phyloP scores from a whole-genome alignment of 441 rosid genomes.

The Breynia disticha region DNA sequence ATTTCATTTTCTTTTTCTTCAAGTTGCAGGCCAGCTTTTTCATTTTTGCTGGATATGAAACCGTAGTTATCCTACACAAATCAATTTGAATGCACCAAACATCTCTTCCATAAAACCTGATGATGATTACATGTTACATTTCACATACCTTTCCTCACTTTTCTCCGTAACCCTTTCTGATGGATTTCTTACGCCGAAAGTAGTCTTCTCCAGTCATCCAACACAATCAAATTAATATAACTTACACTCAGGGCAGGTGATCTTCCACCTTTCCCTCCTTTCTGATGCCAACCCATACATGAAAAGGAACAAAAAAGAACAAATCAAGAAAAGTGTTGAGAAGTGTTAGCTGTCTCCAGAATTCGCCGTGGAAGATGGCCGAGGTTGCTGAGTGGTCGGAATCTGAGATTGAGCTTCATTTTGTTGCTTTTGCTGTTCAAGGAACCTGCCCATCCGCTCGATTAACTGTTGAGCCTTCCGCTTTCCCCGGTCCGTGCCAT shows the following conservation, averaged over 20 bases:
- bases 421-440: conserved; percentile 59
- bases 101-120: conserved; percentile 40
- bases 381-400: conserved; percentile 22
- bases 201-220: no score
- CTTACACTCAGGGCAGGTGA: conserved; percentile 27
- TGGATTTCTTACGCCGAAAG: neutral
- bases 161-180: conserved; percentile 6
- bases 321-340: conserved; percentile 22
- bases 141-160: conserved; percentile 7
- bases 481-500: conserved; percentile 87
- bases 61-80: conserved; percentile 1
- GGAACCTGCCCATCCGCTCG: conserved; percentile 52
- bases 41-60: neutral
- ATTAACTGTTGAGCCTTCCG: conserved; percentile 84
- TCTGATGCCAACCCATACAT: conserved; percentile 19
- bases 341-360: conserved; percentile 35
- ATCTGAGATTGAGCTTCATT: conserved; percentile 22
- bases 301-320: conserved; percentile 5
- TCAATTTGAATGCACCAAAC: conserved; percentile 24
- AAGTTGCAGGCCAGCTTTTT: no score
- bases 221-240: no score
- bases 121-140: conserved; percentile 41
- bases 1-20: no score
- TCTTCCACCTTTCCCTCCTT: conserved; percentile 51
- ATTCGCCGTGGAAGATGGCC: conserved; percentile 20